Base-by-base conservation (phyloP, 495 filamentous ascomycete genomes). In the Xylaria castorea region DNA sequence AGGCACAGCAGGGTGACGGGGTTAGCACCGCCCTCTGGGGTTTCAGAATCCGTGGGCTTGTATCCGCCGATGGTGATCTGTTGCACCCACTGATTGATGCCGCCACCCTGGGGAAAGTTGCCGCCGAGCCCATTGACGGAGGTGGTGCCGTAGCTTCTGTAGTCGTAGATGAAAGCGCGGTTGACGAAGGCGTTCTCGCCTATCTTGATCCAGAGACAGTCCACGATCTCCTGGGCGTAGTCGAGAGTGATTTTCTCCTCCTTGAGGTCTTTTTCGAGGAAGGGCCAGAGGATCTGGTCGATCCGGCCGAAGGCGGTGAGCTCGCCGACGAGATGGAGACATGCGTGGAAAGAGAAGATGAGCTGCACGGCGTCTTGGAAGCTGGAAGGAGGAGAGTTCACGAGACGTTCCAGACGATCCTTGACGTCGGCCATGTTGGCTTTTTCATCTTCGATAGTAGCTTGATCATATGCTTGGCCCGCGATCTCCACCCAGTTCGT, bases 151-250 rank as follows among this genome's bases (percentile, higher is more conserved):
- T 71, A 71, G 48, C 61, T 53, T 7, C 70, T 40, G 25, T 71
- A 71, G 51, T 71, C 70, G 61, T 66, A 60, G 36, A 71, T 71
- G 50, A 71, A 71, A 22, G 70, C 70, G 38, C 70, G 70, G 70
- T 71, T 71, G 27, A 71, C 70, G 51, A 71, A 71, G 61, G 70
- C 70, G n/a, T 71, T 64, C 50, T 71, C 70, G 18, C 70, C 70
- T 25, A 71, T 71, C 70, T 71, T 71, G 70, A 71, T 71, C 70
- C 70, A 71, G 30, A 71, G 48, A 22, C 70, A 71, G 62, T 71
- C 70, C 2, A 71, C 27, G 0, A 71, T 64, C 8, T 71, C 70
- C 62, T 71, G 70, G 5, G 70, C 70, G 25, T 22, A 38, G 11
- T 71, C 62, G 48, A 58, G 25, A 4, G 46, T 46, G 62, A 66